A percentile compares a stretch with the other conserved stretches of the same genome.
These are phyloP conservation scores for Porphyrellus cyaneotinctus DNA, from an alignment of 768 basidiomycete genomes.

Conservation along the genomic window DNA sequence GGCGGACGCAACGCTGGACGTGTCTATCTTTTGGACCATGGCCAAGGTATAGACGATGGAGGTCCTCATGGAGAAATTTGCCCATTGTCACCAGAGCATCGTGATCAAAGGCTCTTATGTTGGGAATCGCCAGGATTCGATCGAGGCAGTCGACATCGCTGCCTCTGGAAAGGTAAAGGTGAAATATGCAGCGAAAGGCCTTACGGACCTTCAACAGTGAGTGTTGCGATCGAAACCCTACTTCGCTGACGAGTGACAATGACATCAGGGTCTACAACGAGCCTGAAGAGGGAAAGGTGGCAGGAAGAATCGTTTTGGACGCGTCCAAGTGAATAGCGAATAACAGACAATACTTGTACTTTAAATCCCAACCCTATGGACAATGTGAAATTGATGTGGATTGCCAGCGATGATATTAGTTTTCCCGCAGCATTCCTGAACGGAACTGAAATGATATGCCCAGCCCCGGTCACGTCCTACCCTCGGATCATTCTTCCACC, in stretches of 20 bases:
- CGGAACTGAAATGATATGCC: background rate
- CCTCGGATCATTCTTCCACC: conserved; percentile 18
- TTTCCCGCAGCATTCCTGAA: too few species aligned
- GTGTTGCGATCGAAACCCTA: conserved; percentile 17
- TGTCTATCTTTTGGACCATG: conserved; percentile 71
- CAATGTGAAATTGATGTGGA: too few species aligned
- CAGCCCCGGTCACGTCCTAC: too few species aligned
- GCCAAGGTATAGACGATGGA: conserved; percentile 40
- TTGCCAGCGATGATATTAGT: too few species aligned
- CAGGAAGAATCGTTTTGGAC: background rate
- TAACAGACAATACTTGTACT: too few species aligned
- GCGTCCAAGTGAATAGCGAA: background rate
- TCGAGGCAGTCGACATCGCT: conserved; percentile 77
- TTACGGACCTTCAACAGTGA: conserved; percentile 51
- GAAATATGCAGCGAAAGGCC: conserved; percentile 41
- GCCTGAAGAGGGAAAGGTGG: background rate
- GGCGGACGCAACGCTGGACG: conserved; percentile 49
- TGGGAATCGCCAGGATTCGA: conserved; percentile 79
- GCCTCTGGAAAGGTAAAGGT: conserved; percentile 66
- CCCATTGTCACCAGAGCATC: conserved; percentile 20
- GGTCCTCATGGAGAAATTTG: background rate
- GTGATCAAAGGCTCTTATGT: conserved; percentile 38
- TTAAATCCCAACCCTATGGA: too few species aligned
- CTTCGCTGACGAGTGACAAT: background rate
- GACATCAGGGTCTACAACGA: background rate